Base-by-base conservation (phyloP, 768 basidiomycete species). In the Pleurotus sapidus region DNA sequence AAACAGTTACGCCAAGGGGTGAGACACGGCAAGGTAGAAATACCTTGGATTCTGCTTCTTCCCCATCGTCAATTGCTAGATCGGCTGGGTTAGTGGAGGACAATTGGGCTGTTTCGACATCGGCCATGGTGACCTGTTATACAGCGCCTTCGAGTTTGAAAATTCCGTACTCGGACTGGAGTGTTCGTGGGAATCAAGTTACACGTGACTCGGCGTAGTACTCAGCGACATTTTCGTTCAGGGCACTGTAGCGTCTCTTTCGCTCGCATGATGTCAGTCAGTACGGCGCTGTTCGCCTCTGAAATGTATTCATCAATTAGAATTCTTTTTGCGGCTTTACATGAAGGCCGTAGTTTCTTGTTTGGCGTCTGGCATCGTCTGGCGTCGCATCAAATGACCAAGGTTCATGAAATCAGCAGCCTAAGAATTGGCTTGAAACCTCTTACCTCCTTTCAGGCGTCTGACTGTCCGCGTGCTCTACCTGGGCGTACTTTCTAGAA, bases 21-120 rank as follows among this genome's bases (percentile, higher is more conserved):
- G 39, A 54, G 39, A 20, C 14, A 40, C 48, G 37, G 49, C 49
- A 45, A 57, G 40, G 46, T 47, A 50, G 23, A 47, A 62, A 62
- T 59, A 83, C 85, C 74, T 85, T 84, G 18, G 84, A 79, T 64
- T 87, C 85, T 1, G 77, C 83, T 57, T 87, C 86, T 58, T 87
- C 86, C 1, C 74, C 78, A 74, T 86, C 83, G 56, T 87, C 84
- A 46, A 84, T 71, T 25, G 71, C 65, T 23, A 65, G 60, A 48
- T 81, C 76, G 3, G 25, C 15, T 20, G 23, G 34, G 24, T 14
- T 25, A 14, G 18, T 54, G 14, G 51, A 54, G 23, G 51, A 17
- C 20, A 54, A 17, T 15, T 54, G 51, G 20, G 51, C 18, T n/a
- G 51, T 54, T 67, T 81, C 80, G 58, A 72, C 71, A 76, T 84